Percentiles rank a stretch among this genome's conserved stretches.
These are phyloP conservation scores for Fusarium musae DNA, from an alignment of 2,329 filamentous ascomycete species.

Conservation along the genomic window DNA sequence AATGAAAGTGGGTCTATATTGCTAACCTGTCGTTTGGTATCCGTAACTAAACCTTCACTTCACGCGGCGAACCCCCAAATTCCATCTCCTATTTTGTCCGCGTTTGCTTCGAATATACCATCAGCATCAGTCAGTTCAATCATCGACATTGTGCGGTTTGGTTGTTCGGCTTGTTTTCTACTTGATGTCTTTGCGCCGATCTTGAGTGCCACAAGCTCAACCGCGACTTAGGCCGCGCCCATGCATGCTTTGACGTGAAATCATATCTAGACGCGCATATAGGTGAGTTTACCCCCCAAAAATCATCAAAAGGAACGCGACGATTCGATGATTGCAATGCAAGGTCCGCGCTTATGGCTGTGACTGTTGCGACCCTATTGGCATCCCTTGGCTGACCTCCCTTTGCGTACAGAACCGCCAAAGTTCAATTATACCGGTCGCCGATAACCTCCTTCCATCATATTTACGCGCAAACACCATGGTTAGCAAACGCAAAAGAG, in stretches of 20 bases:
- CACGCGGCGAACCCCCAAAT: slow-evolving; percentile 38
- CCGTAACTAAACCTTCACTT: slow-evolving; percentile 30
- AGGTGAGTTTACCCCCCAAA: slow-evolving; percentile 32
- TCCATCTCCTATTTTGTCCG: slow-evolving; percentile 25
- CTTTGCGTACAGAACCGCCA: slow-evolving; percentile 25
- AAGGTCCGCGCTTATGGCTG: background rate
- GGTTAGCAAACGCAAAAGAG: slow-evolving; percentile 66
- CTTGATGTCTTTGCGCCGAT: slow-evolving; percentile 31
- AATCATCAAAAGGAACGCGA: background rate
- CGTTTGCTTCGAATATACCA: slow-evolving; percentile 24
- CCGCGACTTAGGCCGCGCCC: slow-evolving; percentile 39
- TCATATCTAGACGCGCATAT: slow-evolving; percentile 38
- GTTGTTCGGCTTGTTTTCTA: slow-evolving; percentile 1
- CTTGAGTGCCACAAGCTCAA: slow-evolving; percentile 37
- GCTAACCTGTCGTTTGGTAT: background rate
- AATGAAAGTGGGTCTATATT: slow-evolving; percentile 10
- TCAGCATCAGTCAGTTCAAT: slow-evolving; percentile 4
- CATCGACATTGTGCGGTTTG: slow-evolving; percentile 9
- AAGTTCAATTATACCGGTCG: slow-evolving; percentile 24
- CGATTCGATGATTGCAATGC: background rate
- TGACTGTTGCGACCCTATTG: slow-evolving; percentile 1
- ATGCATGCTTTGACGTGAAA: slow-evolving; percentile 43
- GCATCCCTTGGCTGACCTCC: slow-evolving; percentile 32
- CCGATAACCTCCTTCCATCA: slow-evolving; percentile 5
- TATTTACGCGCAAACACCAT: slow-evolving; percentile 34